phyloP scores from a whole-genome alignment of 495 filamentous ascomycete genomes.

The Aspergillus campestris region DNA sequence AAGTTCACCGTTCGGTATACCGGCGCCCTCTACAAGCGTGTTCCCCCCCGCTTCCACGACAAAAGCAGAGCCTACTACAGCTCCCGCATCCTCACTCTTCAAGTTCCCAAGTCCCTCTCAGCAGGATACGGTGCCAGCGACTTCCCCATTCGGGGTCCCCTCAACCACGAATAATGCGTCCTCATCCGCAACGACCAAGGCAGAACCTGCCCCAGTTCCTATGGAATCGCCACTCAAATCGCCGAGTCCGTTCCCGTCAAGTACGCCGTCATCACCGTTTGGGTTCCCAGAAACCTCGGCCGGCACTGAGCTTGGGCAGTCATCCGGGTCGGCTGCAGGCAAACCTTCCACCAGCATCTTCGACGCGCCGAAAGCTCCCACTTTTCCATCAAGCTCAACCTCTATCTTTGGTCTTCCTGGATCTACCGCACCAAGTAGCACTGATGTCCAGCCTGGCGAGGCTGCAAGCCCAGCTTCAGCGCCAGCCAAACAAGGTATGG shows the following conservation, averaged over 20 bases:
- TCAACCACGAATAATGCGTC: background rate
- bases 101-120: conserved; percentile 2
- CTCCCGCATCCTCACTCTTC: background rate
- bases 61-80: background rate
- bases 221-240: conserved; percentile 2
- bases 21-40: background rate
- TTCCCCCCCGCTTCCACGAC: background rate
- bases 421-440: background rate
- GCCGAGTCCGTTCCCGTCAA: background rate
- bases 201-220: background rate
- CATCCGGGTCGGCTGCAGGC: conserved; percentile 5
- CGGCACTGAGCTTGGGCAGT: background rate
- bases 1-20: too few relatives aligned
- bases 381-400: background rate
- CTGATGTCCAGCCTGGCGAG: background rate
- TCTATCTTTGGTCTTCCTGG: conserved; percentile 6
- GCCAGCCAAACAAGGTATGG: too few relatives aligned
- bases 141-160: too few relatives aligned
- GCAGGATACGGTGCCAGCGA: too few relatives aligned
- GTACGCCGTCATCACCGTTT: conserved; percentile 4
- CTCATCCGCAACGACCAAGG: background rate
- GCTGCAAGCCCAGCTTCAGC: background rate
- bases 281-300: conserved; percentile 2
- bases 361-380: conserved; percentile 4
- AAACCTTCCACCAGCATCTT: conserved; percentile 13